These are phyloP conservation scores for Bipolaris cookei DNA, from an alignment of 2,329 filamentous ascomycete genomes.

Conservation along the genomic window DNA sequence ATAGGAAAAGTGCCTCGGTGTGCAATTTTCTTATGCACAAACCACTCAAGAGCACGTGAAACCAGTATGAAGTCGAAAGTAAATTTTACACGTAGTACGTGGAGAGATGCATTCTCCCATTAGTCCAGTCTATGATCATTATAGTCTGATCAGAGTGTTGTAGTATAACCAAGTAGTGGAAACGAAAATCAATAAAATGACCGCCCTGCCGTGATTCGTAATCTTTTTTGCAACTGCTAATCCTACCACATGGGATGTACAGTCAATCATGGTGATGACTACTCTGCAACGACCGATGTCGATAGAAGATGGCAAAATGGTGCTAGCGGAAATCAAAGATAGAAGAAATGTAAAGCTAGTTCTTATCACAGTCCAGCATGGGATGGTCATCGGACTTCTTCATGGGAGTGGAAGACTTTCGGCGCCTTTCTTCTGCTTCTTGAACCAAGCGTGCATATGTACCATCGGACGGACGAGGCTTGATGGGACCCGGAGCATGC, in stretches of 20 bases:
- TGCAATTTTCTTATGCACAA: background rate
- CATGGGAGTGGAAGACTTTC: slow-evolving; percentile 30
- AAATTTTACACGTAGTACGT: background rate
- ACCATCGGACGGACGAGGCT: slow-evolving; percentile 41
- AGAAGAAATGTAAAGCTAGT: background rate
- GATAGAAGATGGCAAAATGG: background rate
- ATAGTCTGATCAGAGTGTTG: background rate
- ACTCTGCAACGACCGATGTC: background rate
- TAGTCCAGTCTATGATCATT: background rate
- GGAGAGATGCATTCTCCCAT: background rate
- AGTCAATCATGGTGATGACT: background rate
- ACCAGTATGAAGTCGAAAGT: too few relatives aligned
- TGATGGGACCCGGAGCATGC: slow-evolving; percentile 36
- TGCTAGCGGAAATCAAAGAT: background rate
- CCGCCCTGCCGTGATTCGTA: background rate
- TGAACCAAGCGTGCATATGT: slow-evolving; percentile 37
- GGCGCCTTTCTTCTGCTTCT: slow-evolving; percentile 37
- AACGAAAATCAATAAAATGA: background rate
- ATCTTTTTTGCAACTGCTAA: background rate
- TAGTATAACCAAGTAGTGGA: background rate
- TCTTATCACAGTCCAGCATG: slow-evolving; percentile 8
- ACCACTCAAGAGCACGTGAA: background rate
- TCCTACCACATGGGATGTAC: background rate
- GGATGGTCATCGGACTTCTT: slow-evolving; percentile 11
- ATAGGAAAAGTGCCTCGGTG: background rate